A percentile compares a stretch with the other conserved stretches of the same genome.
phyloP scores from a whole-genome alignment of 2,329 filamentous ascomycete genomes.

The Colletotrichum siamense region DNA sequence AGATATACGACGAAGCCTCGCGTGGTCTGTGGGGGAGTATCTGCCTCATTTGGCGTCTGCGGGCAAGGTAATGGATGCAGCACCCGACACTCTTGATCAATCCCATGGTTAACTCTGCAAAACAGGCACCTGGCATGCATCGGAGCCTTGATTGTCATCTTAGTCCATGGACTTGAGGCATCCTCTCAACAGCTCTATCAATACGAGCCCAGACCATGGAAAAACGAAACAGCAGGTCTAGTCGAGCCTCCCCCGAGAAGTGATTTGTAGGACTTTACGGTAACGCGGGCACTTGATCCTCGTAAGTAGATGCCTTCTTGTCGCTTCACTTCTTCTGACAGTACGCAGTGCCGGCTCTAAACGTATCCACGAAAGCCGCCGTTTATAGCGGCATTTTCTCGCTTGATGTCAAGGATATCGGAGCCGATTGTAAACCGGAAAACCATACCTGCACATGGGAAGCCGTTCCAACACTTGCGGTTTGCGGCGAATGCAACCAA shows the following conservation, averaged over 20 bases:
- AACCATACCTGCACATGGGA: slow-evolving; percentile 39
- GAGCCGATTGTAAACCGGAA: slow-evolving; percentile 32
- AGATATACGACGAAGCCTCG: slow-evolving; percentile 42
- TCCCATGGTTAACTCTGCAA: not conserved
- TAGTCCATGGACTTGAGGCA: slow-evolving; percentile 42
- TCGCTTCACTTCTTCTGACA: not conserved
- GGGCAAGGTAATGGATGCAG: slow-evolving; percentile 30
- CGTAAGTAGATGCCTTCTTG: not conserved
- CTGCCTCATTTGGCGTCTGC: slow-evolving; percentile 38
- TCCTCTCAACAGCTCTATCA: slow-evolving; percentile 44
- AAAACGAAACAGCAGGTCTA: slow-evolving; percentile 17
- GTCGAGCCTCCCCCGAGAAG: slow-evolving; percentile 32
- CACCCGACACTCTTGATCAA: not conserved
- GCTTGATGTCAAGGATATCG: slow-evolving; percentile 28
- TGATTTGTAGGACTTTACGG: slow-evolving; percentile 39
- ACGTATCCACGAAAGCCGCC: slow-evolving; percentile 41
- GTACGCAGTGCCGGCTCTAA: slow-evolving; percentile 24
- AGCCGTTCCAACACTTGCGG: slow-evolving; percentile 37
- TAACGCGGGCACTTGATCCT: slow-evolving; percentile 24
- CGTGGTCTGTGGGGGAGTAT: slow-evolving; percentile 40
- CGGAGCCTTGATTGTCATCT: slow-evolving; percentile 39
- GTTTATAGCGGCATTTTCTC: slow-evolving; percentile 43
- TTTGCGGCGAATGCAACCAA: slow-evolving; percentile 37
- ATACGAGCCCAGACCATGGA: slow-evolving; percentile 31
- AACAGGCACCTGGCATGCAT: slow-evolving; percentile 41